Evolutionary conservation across 768 basidiomycete genomes (phyloP).

Genomic region (Obba rivulosa): DNA sequence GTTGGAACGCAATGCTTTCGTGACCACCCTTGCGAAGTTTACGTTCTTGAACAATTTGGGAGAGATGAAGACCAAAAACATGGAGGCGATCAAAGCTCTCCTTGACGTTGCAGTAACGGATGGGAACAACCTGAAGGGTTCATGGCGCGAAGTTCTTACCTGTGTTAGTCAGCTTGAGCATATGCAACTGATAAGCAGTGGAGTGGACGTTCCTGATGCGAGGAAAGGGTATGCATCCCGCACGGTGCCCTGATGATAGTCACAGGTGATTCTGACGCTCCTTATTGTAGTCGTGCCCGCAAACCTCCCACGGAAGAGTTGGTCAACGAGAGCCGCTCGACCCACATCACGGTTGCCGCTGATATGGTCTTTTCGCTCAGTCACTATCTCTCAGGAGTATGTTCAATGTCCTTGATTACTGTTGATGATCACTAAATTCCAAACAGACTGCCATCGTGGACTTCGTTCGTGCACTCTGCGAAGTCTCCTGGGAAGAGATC

Average conservation of each 20-base stretch:
- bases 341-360: slow-evolving; percentile 96
- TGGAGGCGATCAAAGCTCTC: slow-evolving; percentile 96
- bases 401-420: slow-evolving; percentile 24
- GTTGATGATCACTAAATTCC: slow-evolving; percentile 7
- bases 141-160: slow-evolving; percentile 93
- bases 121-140: slow-evolving; percentile 91
- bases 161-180: slow-evolving; percentile 98
- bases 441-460: slow-evolving; percentile 90
- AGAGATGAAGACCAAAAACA: slow-evolving; percentile 99
- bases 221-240: slow-evolving; percentile 62
- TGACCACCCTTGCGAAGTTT: slow-evolving; percentile 93
- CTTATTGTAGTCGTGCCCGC: slow-evolving; percentile 26
- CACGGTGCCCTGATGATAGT: background rate
- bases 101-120: slow-evolving; percentile 95
- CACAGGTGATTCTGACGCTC: slow-evolving; percentile 8
- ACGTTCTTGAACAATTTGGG: slow-evolving; percentile 97
- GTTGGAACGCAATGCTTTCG: slow-evolving; percentile 96
- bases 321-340: slow-evolving; percentile 94
- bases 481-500: slow-evolving; percentile 99
- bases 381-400: slow-evolving; percentile 89
- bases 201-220: slow-evolving; percentile 76
- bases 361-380: slow-evolving; percentile 99
- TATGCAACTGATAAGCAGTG: slow-evolving; percentile 95
- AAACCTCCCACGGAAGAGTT: slow-evolving; percentile 87
- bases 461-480: slow-evolving; percentile 92